Conservation (phyloP, 495 filamentous ascomycete species). For the Penicillium canescens region DNA sequence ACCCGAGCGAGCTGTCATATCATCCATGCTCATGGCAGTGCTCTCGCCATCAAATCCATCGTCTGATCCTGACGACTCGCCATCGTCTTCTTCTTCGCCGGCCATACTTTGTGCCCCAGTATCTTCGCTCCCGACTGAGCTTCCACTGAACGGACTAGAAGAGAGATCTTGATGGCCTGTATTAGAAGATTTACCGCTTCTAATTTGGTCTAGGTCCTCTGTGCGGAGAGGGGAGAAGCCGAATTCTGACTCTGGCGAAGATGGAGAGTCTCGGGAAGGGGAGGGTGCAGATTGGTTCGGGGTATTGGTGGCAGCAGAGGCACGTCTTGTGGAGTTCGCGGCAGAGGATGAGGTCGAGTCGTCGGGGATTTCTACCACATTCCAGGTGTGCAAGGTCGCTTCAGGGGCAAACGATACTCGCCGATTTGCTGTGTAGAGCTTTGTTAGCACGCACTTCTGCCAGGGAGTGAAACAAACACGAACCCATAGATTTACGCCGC, state of each 20-base stretch:
- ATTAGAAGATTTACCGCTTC: slow-evolving; percentile 20
- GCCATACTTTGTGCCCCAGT: slow-evolving; percentile 45
- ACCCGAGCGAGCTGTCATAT: slow-evolving; percentile 66
- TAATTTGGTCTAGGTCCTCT: slow-evolving; percentile 60
- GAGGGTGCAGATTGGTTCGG: slow-evolving; percentile 37
- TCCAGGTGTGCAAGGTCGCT: slow-evolving; percentile 96
- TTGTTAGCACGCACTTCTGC: slow-evolving; percentile 4
- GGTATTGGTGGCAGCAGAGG: slow-evolving; percentile 58
- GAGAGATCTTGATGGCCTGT: slow-evolving; percentile 57
- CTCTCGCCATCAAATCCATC: slow-evolving; percentile 68
- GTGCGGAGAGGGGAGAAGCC: slow-evolving; percentile 69
- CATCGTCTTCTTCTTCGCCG: slow-evolving; percentile 56
- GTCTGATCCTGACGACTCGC: slow-evolving; percentile 43
- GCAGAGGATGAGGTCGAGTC: slow-evolving; percentile 85
- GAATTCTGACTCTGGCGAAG: slow-evolving; percentile 60
- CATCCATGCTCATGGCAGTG: slow-evolving; percentile 73
- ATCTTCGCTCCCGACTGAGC: slow-evolving; percentile 62
- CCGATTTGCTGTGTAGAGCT: slow-evolving; percentile 62
- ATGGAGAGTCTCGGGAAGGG: slow-evolving; percentile 62
- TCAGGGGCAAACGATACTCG: slow-evolving; percentile 97
- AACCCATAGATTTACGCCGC: slow-evolving; percentile 82
- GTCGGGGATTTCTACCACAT: slow-evolving; percentile 85
- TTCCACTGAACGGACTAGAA: slow-evolving; percentile 77
- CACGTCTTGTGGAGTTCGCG: slow-evolving; percentile 67
- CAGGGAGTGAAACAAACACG: neutral